Evolutionary conservation across 345 rosid species (phyloP).

Genomic region (Aquilaria malaccensis): DNA sequence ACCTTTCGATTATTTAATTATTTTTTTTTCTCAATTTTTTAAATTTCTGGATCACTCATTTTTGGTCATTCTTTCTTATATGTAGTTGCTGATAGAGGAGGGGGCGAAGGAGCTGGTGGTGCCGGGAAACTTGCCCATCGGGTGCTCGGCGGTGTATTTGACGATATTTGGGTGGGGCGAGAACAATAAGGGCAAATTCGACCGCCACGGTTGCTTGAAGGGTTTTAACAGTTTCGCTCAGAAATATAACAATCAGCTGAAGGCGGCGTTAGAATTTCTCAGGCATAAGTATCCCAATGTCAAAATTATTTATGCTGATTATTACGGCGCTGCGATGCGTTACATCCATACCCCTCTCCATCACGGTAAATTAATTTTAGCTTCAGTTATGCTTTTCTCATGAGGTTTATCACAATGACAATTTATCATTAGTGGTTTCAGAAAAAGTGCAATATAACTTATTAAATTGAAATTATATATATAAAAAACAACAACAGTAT

Average conservation of each 20-base stretch:
- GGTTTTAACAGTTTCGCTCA: conserved; percentile 38
- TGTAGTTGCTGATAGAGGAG: conserved; percentile 50
- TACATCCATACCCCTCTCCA: conserved; percentile 34
- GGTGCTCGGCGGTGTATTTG: conserved; percentile 57
- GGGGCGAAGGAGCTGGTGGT: conserved; percentile 59
- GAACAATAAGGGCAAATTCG: conserved; percentile 26
- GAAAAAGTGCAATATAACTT: neutral
- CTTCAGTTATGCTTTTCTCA: too few relatives aligned
- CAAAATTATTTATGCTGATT: conserved; percentile 48
- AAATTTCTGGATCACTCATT: neutral
- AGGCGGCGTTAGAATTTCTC: conserved; percentile 25
- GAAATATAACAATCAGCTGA: conserved; percentile 46
- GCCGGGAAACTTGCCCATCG: conserved; percentile 61
- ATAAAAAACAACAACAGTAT: neutral
- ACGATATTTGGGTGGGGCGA: conserved; percentile 30
- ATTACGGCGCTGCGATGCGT: conserved; percentile 38
- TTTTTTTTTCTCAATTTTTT: neutral
- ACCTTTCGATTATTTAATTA: neutral
- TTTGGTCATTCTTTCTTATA: neutral
- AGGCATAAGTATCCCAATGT: conserved; percentile 41
- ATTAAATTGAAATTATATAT: neutral
- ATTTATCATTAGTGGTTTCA: neutral
- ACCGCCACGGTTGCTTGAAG: conserved; percentile 42
- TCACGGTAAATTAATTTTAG: conserved; percentile 27
- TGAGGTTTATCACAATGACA: neutral